phyloP scores from a whole-genome alignment of 805 yeast species.

The Diddensiella transvaalensis region DNA sequence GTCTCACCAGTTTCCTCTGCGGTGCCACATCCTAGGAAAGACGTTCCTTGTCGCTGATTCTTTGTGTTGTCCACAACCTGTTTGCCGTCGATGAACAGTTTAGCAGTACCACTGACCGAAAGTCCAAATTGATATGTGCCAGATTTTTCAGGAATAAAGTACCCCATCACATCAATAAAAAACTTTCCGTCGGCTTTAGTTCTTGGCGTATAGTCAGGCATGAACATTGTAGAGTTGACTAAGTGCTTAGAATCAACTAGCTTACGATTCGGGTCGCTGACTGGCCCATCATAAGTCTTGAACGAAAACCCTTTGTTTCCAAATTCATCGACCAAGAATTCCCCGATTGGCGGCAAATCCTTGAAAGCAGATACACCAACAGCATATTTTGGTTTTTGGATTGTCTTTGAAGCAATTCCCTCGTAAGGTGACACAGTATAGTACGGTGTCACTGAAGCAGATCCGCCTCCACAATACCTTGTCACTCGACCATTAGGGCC shows the following conservation, averaged over 20 bases:
- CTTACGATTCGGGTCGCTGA: conserved; percentile 8
- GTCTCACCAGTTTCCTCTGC: conserved; percentile 44
- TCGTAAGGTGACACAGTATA: conserved; percentile 48
- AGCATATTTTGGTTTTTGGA: conserved; percentile 29
- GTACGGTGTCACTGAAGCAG: conserved; percentile 50
- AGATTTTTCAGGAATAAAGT: conserved; percentile 44
- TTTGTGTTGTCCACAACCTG: conserved; percentile 56
- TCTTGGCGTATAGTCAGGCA: conserved; percentile 19
- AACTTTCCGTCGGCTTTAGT: conserved; percentile 25
- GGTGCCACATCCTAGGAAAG: conserved; percentile 55
- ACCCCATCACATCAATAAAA: conserved; percentile 45
- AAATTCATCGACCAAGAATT: conserved; percentile 9
- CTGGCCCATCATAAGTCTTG: conserved; percentile 10
- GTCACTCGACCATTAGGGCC: conserved; percentile 56
- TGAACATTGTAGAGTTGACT: conserved; percentile 13
- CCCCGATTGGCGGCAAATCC: conserved; percentile 37
- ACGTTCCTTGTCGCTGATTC: conserved; percentile 46
- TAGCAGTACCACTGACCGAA: conserved; percentile 52
- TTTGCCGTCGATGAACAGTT: conserved; percentile 49
- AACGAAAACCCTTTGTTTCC: conserved; percentile 15
- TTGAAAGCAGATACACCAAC: conserved; percentile 39
- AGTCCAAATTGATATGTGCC: conserved; percentile 53
- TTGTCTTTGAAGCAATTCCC: conserved; percentile 38
- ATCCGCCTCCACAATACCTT: conserved; percentile 59
- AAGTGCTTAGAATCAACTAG: conserved; percentile 16